phyloP scores from a whole-genome alignment of 495 filamentous ascomycete species.

The Podospora comata region DNA sequence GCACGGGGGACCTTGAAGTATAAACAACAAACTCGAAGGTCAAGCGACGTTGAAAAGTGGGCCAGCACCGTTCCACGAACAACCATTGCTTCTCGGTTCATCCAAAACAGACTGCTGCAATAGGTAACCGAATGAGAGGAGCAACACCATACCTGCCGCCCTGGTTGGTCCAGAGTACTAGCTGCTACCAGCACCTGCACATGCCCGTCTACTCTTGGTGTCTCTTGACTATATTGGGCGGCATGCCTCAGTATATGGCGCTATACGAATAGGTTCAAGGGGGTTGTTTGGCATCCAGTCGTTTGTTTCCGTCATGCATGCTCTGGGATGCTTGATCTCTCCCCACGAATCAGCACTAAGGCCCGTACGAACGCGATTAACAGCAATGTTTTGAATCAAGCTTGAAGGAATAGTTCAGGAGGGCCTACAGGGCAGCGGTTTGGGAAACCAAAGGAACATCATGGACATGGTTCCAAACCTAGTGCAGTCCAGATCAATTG shows the following conservation, averaged over 20 bases:
- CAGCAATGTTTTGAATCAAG: neutral
- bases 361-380: neutral
- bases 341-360: neutral
- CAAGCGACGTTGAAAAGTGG: neutral
- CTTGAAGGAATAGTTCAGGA: neutral
- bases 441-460: neutral
- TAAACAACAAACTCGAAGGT: neutral
- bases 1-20: neutral
- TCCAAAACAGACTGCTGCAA: neutral
- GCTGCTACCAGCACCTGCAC: neutral
- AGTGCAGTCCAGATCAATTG: neutral
- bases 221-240: neutral
- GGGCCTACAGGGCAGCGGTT: neutral
- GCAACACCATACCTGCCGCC: neutral
- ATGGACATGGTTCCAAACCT: neutral
- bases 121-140: neutral
- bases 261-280: neutral
- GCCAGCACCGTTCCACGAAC: neutral
- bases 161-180: neutral
- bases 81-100: too few relatives aligned
- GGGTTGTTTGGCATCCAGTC: neutral
- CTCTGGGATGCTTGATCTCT: neutral
- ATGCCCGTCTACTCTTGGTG: neutral
- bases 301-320: neutral
- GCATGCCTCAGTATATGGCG: neutral